These are phyloP conservation scores for Irpex rosettiformis DNA, from an alignment of 1,284 basidiomycete genomes.

Conservation along the genomic window DNA sequence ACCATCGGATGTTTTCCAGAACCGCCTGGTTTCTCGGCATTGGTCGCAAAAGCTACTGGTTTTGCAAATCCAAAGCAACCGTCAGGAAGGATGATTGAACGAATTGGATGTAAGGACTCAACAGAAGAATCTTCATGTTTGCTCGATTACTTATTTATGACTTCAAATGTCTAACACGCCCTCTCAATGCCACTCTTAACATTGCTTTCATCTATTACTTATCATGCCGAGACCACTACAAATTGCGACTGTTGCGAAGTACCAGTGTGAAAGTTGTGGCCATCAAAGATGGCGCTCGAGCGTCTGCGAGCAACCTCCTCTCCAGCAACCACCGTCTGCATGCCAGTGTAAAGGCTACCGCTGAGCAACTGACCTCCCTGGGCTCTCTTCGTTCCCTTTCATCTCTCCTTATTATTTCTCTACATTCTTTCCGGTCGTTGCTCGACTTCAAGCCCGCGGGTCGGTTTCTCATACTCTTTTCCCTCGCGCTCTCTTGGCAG, in stretches of 20 bases:
- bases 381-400: neutral
- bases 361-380: neutral
- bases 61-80: slow-evolving; percentile 29
- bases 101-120: neutral
- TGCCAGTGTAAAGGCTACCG: neutral
- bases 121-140: too few species aligned
- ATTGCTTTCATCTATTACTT: neutral
- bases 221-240: neutral
- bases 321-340: neutral
- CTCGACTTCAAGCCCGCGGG: slow-evolving; percentile 1
- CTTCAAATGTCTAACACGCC: neutral
- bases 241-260: neutral
- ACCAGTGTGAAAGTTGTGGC: neutral
- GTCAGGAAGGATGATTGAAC: neutral
- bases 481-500: neutral
- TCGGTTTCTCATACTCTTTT: neutral
- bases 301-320: neutral
- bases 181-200: neutral
- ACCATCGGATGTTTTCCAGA: slow-evolving; percentile 29
- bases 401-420: neutral
- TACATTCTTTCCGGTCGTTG: neutral
- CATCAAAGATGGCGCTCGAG: neutral
- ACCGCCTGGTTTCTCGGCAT: slow-evolving; percentile 66
- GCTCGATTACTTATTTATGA: too few species aligned
- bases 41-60: slow-evolving; percentile 57